Conservation (phyloP, 2,329 filamentous ascomycete species). For the Cladosporium phlei region DNA sequence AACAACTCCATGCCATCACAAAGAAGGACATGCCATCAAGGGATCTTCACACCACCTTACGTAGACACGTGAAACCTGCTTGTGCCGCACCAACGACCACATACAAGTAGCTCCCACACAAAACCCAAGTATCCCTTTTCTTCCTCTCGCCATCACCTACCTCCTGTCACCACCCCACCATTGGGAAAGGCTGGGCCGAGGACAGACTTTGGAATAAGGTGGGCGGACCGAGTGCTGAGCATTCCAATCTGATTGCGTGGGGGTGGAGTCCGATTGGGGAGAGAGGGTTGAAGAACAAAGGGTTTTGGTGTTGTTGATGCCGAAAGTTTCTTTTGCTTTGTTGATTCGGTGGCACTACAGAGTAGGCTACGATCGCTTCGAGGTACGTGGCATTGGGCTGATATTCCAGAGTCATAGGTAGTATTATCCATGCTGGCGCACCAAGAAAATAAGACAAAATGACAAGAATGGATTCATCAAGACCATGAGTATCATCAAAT, state of each 20-base stretch:
- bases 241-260: conserved; percentile 28
- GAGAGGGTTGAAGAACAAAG: conserved; percentile 18
- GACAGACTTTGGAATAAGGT: background rate
- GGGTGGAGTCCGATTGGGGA: conserved; percentile 29
- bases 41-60: conserved; percentile 11
- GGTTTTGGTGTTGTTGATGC: too few species aligned
- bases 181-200: conserved; percentile 20
- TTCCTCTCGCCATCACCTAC: conserved; percentile 16
- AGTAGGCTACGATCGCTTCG: too few species aligned
- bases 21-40: background rate
- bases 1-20: background rate
- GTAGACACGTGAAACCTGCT: conserved; percentile 7
- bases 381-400: too few species aligned
- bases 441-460: too few species aligned
- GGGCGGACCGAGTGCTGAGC: conserved; percentile 14
- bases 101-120: conserved; percentile 1
- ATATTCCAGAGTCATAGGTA: too few species aligned
- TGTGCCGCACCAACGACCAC: background rate
- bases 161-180: conserved; percentile 28
- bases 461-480: too few species aligned
- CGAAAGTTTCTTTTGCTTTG: too few species aligned
- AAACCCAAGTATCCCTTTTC: background rate
- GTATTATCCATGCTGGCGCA: too few species aligned
- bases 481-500: too few species aligned
- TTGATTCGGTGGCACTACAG: too few species aligned